Evolutionary conservation across 2,329 filamentous ascomycete species (phyloP), one percentile per base, ranked within the genome.

Genomic region (Fusarium multiceps): DNA sequence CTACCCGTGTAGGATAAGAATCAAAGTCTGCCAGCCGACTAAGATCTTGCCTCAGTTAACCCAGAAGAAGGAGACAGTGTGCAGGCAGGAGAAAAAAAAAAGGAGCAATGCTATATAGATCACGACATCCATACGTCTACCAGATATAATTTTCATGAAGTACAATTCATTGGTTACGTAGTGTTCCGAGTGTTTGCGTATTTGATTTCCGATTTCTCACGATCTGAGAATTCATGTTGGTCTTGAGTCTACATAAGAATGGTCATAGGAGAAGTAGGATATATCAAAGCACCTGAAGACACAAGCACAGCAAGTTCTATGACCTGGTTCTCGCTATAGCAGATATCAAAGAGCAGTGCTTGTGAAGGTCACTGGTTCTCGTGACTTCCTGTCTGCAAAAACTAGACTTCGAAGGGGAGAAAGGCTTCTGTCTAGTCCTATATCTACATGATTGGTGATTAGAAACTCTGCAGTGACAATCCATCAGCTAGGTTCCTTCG

Each of bases 231-330:
- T 14, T 0, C 0, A 32, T 1, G 14, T 16, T 2, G 7, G 1
- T 8, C 14, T 30, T 30, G 12, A 11, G 16, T 37, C 32, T 37
- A 18, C 32, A 34, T 10, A 18, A 37, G 32, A 37, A 37, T 1
- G 5, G 16, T 18, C 32, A 6, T 37, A 37, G 5, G 16, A 18
- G 32, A 18, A 5, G 5, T 10, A 34, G 8, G 32, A 34, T 37
- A 18, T 4, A 18, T 37, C 9, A 18, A 4, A 37, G 16, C 0
- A n/a, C 7, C 18, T n/a, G 3, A 4, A n/a, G 9, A 6, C 0
- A n/a, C 10, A 37, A 9, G 3, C 9, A 37, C 9, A n/a, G 16
- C 18, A 1, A 37, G 9, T 0, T n/a, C 3, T 37, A 12, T 10
- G 18, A 37, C 18, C 34, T 0, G 4, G 18, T 12, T 37, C 18